Conservation (phyloP, 129 eudicot genomes). For the Escallonia herrerae region DNA sequence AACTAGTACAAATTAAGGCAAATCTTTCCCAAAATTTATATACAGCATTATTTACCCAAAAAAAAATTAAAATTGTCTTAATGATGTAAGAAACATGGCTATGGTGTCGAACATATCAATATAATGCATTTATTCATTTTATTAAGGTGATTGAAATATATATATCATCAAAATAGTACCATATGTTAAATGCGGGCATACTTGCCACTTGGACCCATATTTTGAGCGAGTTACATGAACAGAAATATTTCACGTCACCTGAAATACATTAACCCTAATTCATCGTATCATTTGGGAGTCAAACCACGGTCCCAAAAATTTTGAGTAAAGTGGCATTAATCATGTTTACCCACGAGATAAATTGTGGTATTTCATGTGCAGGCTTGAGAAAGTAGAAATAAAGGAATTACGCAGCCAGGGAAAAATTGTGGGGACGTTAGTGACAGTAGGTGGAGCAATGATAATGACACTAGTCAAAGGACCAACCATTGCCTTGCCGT, state of each 20-base stretch:
- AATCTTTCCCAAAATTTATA: no score
- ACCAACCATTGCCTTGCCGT: conserved; percentile 45
- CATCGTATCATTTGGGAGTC: background rate
- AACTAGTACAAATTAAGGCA: no score
- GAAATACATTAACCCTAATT: no score
- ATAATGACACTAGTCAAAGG: conserved; percentile 68
- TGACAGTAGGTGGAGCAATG: conserved; percentile 81
- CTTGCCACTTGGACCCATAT: background rate
- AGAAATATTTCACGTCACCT: no score
- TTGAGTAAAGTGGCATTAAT: background rate
- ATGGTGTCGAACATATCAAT: no score
- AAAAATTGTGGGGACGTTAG: conserved; percentile 63
- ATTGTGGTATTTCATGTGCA: conserved; percentile 2
- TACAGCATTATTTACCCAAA: no score
- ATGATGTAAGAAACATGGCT: no score
- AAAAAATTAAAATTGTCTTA: no score
- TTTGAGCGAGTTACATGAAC: background rate
- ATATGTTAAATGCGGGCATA: background rate
- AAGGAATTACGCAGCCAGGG: conserved; percentile 49
- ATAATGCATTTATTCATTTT: no score
- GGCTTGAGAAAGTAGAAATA: conserved; percentile 63
- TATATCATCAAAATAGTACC: no score
- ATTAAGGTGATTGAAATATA: no score
- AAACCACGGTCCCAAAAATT: background rate
- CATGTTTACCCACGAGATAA: background rate